These are phyloP conservation scores for Tolypocladium cylindrosporum DNA, from an alignment of 2,329 filamentous ascomycete genomes.

Conservation along the genomic window DNA sequence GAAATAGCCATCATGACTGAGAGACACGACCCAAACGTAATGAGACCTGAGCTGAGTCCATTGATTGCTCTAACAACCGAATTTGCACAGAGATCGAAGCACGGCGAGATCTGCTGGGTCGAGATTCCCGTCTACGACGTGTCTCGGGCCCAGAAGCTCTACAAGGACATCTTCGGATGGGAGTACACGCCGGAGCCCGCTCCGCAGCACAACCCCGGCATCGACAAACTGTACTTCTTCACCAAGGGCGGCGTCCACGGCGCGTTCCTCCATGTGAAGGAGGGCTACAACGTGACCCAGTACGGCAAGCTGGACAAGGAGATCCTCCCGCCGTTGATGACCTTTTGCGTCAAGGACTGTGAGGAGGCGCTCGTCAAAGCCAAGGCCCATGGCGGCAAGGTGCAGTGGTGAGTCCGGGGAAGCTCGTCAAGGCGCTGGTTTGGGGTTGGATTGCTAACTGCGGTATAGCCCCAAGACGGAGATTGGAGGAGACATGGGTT, in stretches of 20 bases:
- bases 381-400: constrained; percentile 19
- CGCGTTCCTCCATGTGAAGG: constrained; percentile 22
- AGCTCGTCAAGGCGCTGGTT: neutral
- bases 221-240: constrained; percentile 24
- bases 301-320: constrained; percentile 11
- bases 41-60: neutral
- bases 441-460: neutral
- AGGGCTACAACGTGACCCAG: constrained; percentile 17
- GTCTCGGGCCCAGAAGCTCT: constrained; percentile 25
- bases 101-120: constrained; percentile 27
- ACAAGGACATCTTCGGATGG: constrained; percentile 24
- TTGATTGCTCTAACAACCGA: neutral
- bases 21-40: neutral
- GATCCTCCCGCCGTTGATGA: constrained; percentile 20
- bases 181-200: constrained; percentile 13
- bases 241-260: constrained; percentile 21
- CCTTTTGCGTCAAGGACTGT: constrained; percentile 22
- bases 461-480: constrained; percentile 22
- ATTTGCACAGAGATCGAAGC: neutral
- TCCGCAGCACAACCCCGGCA: constrained; percentile 9
- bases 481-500: constrained; percentile 22
- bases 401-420: constrained; percentile 21
- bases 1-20: neutral
- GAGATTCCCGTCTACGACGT: constrained; percentile 26
- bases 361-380: constrained; percentile 19